Base-by-base conservation (phyloP, 2,329 filamentous ascomycete genomes). In the Penicillium freii region DNA sequence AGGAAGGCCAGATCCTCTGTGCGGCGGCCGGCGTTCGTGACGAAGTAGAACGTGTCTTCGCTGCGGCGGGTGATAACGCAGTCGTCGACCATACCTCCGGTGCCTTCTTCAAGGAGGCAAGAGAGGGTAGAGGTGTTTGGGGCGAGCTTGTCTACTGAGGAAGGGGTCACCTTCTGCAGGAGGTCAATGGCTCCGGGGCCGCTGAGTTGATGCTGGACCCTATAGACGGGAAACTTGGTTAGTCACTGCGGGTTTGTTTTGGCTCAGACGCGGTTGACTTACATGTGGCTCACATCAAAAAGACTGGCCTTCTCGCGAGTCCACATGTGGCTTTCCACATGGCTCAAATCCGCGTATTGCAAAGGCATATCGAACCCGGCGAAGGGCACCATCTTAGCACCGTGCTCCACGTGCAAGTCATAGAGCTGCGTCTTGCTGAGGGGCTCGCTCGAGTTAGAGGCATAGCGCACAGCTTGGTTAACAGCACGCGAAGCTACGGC, bases 271-370 rank as follows among this genome's bases (percentile, higher is more conserved):
- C 17, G 31, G 17, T 25, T 13, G 0, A 70, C 76, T 62, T 88
- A 92, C 93, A 97, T 97, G 79, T 97, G 94, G 73, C 89, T 89
- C 54, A 97, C 94, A 75, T 99, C 94, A 71, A 99, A 99, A 62
- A 99, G 79, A 62, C 92, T 96, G 57, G 91, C 89, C 75, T 92
- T 89, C 67, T 86, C 83, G 54, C 94, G 87, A 17, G 94, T 97
- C 83, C 93, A 97, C 68, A 87, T 83, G 80, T 97, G 94, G 51
- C 91, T 96, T 60, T 92, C 90, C 65, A 85, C 82, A 62, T 97
- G 88, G 66, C 88, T 87, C 64, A 90, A 82, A 64, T 87, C 84
- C 34, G 82, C 77, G 79, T 97, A 99, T 75, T 94, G 89, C 44
- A 99, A 87, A 8, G 94, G 94, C 91, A 99, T 97, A 66, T 85